phyloP scores from a whole-genome alignment of 202 grass and related monocot species.

The Setaria italica region DNA sequence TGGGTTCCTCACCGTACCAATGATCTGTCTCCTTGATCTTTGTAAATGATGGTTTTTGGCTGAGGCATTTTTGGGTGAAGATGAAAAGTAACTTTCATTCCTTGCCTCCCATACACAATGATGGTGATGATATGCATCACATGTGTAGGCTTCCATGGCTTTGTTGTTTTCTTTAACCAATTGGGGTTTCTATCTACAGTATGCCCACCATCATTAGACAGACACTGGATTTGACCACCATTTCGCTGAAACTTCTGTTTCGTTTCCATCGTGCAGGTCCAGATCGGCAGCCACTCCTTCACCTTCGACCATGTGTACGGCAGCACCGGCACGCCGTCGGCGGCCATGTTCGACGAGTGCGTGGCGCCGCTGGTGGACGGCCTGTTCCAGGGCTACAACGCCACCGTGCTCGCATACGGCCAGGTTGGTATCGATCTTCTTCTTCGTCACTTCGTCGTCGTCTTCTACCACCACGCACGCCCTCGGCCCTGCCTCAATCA shows the following conservation, averaged over 20 bases:
- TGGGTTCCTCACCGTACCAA: conserved; percentile 29
- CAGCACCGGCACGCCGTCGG: conserved; percentile 69
- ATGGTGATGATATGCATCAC: conserved; percentile 11
- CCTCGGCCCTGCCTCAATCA: conserved; percentile 37
- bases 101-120: conserved; percentile 15
- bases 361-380: conserved; percentile 92
- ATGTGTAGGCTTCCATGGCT: conserved; percentile 22
- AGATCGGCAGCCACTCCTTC: conserved; percentile 96
- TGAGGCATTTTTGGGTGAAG: conserved; percentile 33
- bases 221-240: not conserved
- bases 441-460: not conserved
- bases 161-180: not conserved
- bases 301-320: conserved; percentile 99
- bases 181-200: conserved; percentile 8
- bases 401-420: conserved; percentile 98
- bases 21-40: conserved; percentile 20
- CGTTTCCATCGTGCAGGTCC: conserved; percentile 59
- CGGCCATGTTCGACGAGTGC: conserved; percentile 91
- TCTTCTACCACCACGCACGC: not conserved
- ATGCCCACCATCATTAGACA: not conserved
- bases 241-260: not conserved
- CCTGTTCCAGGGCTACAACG: conserved; percentile 99
- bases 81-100: conserved; percentile 52
- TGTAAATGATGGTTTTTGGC: conserved; percentile 19
- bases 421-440: conserved; percentile 59